Evolutionary conservation across 768 basidiomycete genomes (phyloP).

Genomic region (Boletus pseudo-olivaceus): DNA sequence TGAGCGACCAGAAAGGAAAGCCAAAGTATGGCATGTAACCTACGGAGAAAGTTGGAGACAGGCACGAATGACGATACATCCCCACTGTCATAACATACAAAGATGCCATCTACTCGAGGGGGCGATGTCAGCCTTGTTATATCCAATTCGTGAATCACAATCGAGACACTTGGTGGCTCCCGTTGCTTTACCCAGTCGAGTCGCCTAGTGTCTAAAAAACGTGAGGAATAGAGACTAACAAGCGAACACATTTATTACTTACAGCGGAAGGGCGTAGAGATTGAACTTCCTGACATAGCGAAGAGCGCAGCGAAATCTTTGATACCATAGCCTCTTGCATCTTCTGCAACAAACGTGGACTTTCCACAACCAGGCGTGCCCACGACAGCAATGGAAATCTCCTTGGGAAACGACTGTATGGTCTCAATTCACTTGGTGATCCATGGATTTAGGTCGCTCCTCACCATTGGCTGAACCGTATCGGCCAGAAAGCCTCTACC

Average conservation of each 20-base stretch:
- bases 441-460: slow-evolving; percentile 1
- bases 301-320: slow-evolving; percentile 38
- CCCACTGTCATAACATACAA: slow-evolving; percentile 84
- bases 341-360: slow-evolving; percentile 74
- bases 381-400: slow-evolving; percentile 69
- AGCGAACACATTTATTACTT: slow-evolving; percentile 8
- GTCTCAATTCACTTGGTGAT: slow-evolving; percentile 4
- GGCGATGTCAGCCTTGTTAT: slow-evolving; percentile 52
- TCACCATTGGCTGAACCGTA: slow-evolving; percentile 23
- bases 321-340: slow-evolving; percentile 61
- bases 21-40: slow-evolving; percentile 30
- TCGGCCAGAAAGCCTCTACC: slow-evolving; percentile 19
- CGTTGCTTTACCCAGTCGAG: slow-evolving; percentile 33
- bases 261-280: slow-evolving; percentile 41
- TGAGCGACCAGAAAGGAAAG: slow-evolving; percentile 9
- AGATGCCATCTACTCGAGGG: slow-evolving; percentile 68
- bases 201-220: slow-evolving; percentile 32
- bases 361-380: slow-evolving; percentile 83
- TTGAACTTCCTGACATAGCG: slow-evolving; percentile 31
- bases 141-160: slow-evolving; percentile 56
- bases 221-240: slow-evolving; percentile 20
- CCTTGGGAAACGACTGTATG: slow-evolving; percentile 27
- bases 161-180: slow-evolving; percentile 42
- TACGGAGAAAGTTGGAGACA: slow-evolving; percentile 69
- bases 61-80: slow-evolving; percentile 58